These are phyloP conservation scores for Ceratobasidium sp. DNA, from an alignment of 1,284 basidiomycete species.

Conservation along the genomic window DNA sequence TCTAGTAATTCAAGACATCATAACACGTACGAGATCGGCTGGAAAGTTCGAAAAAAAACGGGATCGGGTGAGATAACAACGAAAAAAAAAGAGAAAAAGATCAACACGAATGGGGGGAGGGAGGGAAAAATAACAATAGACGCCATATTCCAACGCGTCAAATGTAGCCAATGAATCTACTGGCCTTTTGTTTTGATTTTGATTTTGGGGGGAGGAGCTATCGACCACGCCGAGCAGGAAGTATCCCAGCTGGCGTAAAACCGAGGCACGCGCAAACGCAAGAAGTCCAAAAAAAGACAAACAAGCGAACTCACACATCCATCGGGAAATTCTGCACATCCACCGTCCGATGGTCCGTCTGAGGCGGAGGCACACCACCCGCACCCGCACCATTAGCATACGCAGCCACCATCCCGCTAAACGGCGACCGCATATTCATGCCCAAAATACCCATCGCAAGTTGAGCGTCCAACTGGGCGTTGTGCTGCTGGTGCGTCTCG, in stretches of 20 bases:
- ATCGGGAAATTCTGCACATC: conserved; percentile 45
- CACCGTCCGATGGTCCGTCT: conserved; percentile 30
- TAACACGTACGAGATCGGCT: not conserved
- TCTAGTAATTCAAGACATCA: conserved; percentile 11
- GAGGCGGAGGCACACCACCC: conserved; percentile 15
- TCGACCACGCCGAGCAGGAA: too few relatives aligned
- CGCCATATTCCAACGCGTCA: conserved; percentile 10
- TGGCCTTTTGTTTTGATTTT: not conserved
- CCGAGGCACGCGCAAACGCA: too few relatives aligned
- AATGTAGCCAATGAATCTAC: conserved; percentile 30
- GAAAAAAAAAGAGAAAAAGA: not conserved
- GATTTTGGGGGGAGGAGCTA: not conserved
- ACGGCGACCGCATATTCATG: conserved; percentile 35
- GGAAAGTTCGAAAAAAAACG: not conserved
- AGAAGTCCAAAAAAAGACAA: not conserved
- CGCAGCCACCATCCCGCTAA: not conserved
- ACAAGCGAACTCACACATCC: conserved; percentile 22
- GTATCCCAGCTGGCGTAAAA: too few relatives aligned
- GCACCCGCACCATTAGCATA: not conserved
- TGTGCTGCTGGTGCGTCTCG: conserved; percentile 8
- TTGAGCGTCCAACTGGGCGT: conserved; percentile 38
- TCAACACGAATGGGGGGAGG: not conserved
- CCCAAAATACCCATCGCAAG: conserved; percentile 39
- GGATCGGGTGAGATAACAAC: not conserved
- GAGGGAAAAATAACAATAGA: conserved; percentile 35